A percentile compares a stretch with the other conserved stretches of the same genome.
Evolutionary conservation across 2,329 filamentous ascomycete species (phyloP).

Genomic region (Colletotrichum sojae): DNA sequence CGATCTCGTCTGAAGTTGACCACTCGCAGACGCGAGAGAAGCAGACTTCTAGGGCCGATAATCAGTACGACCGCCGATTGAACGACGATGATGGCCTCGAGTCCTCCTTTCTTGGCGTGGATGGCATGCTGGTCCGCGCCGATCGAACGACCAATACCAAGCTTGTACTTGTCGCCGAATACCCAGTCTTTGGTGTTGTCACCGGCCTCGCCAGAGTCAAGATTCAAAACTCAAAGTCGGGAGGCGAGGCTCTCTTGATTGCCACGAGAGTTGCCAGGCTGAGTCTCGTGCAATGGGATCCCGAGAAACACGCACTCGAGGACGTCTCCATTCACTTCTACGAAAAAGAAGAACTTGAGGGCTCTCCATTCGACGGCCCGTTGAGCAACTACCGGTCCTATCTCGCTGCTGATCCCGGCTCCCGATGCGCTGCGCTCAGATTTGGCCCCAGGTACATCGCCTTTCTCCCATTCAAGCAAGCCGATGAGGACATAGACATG

Average conservation of each 20-base stretch:
- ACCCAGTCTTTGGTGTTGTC: conserved; percentile 85
- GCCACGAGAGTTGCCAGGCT: conserved; percentile 93
- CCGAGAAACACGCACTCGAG: conserved; percentile 81
- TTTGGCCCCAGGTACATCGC: conserved; percentile 92
- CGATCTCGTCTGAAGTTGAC: conserved; percentile 75
- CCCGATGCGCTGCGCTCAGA: conserved; percentile 93
- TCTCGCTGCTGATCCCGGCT: conserved; percentile 89
- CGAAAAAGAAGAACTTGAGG: conserved; percentile 90
- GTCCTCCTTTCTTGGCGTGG: conserved; percentile 75
- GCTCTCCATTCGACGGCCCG: conserved; percentile 84
- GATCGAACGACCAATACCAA: conserved; percentile 79
- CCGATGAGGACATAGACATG: conserved; percentile 90
- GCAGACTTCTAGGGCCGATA: conserved; percentile 58
- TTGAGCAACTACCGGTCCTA: conserved; percentile 84
- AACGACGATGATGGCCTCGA: conserved; percentile 76
- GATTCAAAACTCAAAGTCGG: conserved; percentile 79
- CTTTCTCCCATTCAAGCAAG: conserved; percentile 91
- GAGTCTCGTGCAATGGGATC: conserved; percentile 94
- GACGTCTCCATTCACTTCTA: conserved; percentile 98
- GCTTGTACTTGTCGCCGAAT: conserved; percentile 88
- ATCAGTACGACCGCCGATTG: conserved; percentile 66
- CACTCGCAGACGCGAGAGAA: conserved; percentile 54
- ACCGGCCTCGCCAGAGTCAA: conserved; percentile 86
- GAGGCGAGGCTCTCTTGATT: conserved; percentile 86
- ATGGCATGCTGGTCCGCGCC: conserved; percentile 72